Base-by-base conservation (phyloP, 441 rosid species). In the Arabidopsis lyrata region DNA sequence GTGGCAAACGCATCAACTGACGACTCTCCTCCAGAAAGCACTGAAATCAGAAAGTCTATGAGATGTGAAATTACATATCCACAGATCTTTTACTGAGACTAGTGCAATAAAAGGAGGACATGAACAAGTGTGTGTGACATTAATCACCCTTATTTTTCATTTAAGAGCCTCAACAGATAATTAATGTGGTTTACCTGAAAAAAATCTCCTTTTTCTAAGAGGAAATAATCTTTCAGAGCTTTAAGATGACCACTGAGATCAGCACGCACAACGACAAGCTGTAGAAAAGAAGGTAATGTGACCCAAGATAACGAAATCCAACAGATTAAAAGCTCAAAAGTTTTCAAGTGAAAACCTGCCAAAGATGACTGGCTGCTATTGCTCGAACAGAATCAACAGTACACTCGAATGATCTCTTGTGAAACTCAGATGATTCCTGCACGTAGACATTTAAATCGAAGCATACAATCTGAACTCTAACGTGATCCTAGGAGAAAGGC, bases 21-120 rank as follows among this genome's bases (percentile, higher is more conserved):
- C 95, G 91, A 80, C 99, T 88, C 83, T 93, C 98, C 90, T 95
- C 98, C 67, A 95, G 90, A 81, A 95, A 95, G 80, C 97, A 93
- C 99, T 95, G 84, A 73, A 65, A 83, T 61, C 55, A 75, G 34
- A 75, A 65, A 70, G 44, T 36, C 16, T 5, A 76, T 5, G 50
- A 63, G 42, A 45, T 63, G 49, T 15, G 31, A 76, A 22, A 48
- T 73, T 47, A 62, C 49, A 78, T 39, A 56, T 54, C 35, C 4
- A 59, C 55, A 44, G 10, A 20, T 34, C 6, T 20, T 48, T 63
- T 8, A 15, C 50, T 20, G 61, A 56, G 36, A 41, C 34, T n/a
- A 24, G 34, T 61, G 64, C 36, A 42, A 34, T 57, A 44, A 44
- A 60, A 18, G 3, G 15, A 68, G 68, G 16, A 34, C 35, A 56